phyloP scores from a whole-genome alignment of 2,329 filamentous ascomycete genomes.

The Cercospora beticola region DNA sequence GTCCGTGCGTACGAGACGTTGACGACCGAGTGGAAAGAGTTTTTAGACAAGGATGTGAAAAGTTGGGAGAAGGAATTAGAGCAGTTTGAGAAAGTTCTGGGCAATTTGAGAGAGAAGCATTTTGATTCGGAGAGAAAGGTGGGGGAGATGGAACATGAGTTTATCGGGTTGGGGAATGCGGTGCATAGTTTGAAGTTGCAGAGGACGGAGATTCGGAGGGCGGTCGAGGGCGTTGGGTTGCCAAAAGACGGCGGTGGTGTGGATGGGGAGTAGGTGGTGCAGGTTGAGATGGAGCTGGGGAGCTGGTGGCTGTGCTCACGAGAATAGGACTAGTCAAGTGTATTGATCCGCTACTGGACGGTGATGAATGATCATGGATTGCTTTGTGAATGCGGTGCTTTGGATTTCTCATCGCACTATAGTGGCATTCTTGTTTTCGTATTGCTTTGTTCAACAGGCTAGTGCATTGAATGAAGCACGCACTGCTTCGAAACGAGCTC shows the following conservation, averaged over 20 bases:
- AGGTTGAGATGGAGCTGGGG: too few relatives aligned
- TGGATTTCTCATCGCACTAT: not conserved
- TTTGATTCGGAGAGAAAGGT: slow-evolving; percentile 11
- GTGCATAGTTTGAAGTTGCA: slow-evolving; percentile 16
- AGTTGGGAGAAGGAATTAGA: slow-evolving; percentile 12
- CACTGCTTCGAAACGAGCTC: not conserved
- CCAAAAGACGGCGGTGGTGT: slow-evolving; percentile 23
- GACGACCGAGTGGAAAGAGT: slow-evolving; percentile 11
- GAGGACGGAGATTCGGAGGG: slow-evolving; percentile 4
- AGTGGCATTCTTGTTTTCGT: not conserved
- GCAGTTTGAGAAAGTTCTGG: slow-evolving; percentile 8
- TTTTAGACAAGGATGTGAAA: slow-evolving; percentile 12
- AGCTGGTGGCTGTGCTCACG: too few relatives aligned
- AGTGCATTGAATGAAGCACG: not conserved
- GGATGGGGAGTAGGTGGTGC: not conserved
- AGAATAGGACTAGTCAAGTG: too few relatives aligned
- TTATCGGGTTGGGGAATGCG: slow-evolving; percentile 19
- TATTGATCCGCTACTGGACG: too few relatives aligned
- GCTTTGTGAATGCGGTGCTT: not conserved
- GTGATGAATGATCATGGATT: not conserved
- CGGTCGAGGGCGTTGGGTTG: slow-evolving; percentile 10
- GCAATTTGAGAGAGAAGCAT: slow-evolving; percentile 10
- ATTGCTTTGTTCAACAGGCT: not conserved
- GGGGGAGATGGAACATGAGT: slow-evolving; percentile 14
- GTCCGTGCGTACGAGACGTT: slow-evolving; percentile 8